Conservation (phyloP, 805 yeast genomes). For the Priceomyces medius region DNA sequence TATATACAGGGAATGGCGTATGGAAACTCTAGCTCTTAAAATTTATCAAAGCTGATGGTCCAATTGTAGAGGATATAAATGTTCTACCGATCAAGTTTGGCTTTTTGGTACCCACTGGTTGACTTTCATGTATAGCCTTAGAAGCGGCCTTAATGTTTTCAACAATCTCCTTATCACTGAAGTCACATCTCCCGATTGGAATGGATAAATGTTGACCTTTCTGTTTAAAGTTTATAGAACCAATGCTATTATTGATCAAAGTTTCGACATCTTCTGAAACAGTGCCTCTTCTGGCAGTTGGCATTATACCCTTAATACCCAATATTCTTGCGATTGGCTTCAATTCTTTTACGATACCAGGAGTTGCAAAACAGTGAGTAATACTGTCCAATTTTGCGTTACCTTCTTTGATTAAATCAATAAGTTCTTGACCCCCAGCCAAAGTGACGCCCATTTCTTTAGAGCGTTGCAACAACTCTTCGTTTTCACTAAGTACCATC, state of each 20-base stretch:
- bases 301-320: slow-evolving; percentile 91
- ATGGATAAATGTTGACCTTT: slow-evolving; percentile 57
- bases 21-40: slow-evolving; percentile 19
- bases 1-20: slow-evolving; percentile 6
- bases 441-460: slow-evolving; percentile 57
- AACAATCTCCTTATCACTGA: slow-evolving; percentile 73
- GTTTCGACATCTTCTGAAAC: slow-evolving; percentile 64
- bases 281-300: slow-evolving; percentile 81
- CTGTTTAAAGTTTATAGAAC: slow-evolving; percentile 79
- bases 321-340: slow-evolving; percentile 70
- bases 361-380: slow-evolving; percentile 81
- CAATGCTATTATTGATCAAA: slow-evolving; percentile 55
- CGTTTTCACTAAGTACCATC: slow-evolving; percentile 64
- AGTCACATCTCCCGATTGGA: slow-evolving; percentile 74
- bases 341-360: slow-evolving; percentile 68
- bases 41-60: slow-evolving; percentile 74
- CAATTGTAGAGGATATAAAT: slow-evolving; percentile 64
- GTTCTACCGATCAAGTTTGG: slow-evolving; percentile 72
- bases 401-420: slow-evolving; percentile 58
- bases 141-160: slow-evolving; percentile 69
- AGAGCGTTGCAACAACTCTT: slow-evolving; percentile 53
- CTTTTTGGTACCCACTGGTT: slow-evolving; percentile 60
- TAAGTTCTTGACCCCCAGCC: slow-evolving; percentile 72
- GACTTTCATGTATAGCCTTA: slow-evolving; percentile 55
- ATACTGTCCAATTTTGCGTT: slow-evolving; percentile 49